phyloP scores from a whole-genome alignment of 768 basidiomycete genomes.

The Rhizopogon salebrosus region DNA sequence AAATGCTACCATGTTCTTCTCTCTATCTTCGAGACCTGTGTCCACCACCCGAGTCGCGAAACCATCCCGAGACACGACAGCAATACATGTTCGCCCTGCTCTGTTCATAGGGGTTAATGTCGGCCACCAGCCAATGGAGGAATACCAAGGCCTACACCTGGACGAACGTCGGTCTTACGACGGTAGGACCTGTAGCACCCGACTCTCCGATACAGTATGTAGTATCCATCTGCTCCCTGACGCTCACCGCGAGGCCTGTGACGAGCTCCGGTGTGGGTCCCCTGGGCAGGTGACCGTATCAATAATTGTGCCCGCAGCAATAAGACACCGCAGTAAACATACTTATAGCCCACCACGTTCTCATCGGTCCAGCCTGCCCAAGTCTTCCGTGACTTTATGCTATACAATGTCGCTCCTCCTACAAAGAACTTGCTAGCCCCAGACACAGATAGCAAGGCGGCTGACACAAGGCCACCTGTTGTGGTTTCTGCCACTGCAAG shows the following conservation, averaged over 20 bases:
- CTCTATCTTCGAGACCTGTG: constrained; percentile 11
- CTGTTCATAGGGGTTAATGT: neutral
- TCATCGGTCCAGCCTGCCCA: constrained; percentile 18
- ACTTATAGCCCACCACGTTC: constrained; percentile 11
- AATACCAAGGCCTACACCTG: constrained; percentile 6
- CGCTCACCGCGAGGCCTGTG: constrained; percentile 9
- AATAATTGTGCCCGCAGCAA: neutral
- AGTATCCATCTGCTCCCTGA: constrained; percentile 8
- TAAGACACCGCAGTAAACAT: neutral
- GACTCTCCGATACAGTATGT: constrained; percentile 17
- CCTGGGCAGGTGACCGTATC: constrained; percentile 1
- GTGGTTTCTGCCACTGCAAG: constrained; percentile 17
- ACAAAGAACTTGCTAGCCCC: constrained; percentile 15
- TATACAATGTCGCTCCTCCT: constrained; percentile 15
- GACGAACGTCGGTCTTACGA: neutral
- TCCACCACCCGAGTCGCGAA: constrained; percentile 10
- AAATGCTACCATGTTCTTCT: constrained; percentile 15
- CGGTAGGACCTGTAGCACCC: constrained; percentile 15
- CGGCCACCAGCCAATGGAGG: neutral
- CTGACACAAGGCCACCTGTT: constrained; percentile 17
- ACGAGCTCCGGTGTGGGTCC: constrained; percentile 15
- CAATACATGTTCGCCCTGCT: constrained; percentile 7
- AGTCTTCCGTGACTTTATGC: constrained; percentile 8
- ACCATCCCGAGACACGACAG: constrained; percentile 8
- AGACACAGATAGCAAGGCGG: constrained; percentile 11